These are phyloP conservation scores for Blastocystis sp. DNA, from an alignment of 352 stramenopile genomes.

Conservation along the genomic window DNA sequence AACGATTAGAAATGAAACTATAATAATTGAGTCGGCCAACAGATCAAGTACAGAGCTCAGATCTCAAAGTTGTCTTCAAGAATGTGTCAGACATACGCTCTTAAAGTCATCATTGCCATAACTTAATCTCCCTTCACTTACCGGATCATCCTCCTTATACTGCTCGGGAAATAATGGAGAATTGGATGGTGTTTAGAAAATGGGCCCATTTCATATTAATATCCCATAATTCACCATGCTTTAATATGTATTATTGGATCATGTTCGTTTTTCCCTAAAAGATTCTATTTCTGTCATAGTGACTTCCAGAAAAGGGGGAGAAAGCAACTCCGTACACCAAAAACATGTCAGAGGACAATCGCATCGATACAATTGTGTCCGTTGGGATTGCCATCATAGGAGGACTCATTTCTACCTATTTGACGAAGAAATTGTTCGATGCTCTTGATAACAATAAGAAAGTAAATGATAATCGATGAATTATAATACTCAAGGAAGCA, in stretches of 20 bases:
- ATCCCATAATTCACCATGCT: background rate
- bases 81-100: constrained; percentile 60
- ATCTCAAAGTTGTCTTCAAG: constrained; percentile 66
- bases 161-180: background rate
- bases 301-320: background rate
- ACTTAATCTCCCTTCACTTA: background rate
- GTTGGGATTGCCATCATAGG: background rate
- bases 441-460: constrained; percentile 50
- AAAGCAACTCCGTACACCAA: background rate
- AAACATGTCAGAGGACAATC: constrained; percentile 31
- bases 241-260: background rate
- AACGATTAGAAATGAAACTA: no score
- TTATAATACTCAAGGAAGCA: constrained; percentile 16
- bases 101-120: constrained; percentile 41
- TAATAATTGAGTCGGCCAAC: no score
- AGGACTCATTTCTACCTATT: background rate
- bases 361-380: constrained; percentile 3
- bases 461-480: background rate
- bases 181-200: background rate
- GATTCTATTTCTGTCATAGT: background rate
- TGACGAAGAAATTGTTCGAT: constrained; percentile 63
- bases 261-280: background rate
- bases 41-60: background rate
- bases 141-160: background rate
- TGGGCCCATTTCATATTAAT: background rate